These are phyloP conservation scores for Gynochthodes officinalis DNA, from an alignment of 257 asterid genomes.

Conservation along the genomic window DNA sequence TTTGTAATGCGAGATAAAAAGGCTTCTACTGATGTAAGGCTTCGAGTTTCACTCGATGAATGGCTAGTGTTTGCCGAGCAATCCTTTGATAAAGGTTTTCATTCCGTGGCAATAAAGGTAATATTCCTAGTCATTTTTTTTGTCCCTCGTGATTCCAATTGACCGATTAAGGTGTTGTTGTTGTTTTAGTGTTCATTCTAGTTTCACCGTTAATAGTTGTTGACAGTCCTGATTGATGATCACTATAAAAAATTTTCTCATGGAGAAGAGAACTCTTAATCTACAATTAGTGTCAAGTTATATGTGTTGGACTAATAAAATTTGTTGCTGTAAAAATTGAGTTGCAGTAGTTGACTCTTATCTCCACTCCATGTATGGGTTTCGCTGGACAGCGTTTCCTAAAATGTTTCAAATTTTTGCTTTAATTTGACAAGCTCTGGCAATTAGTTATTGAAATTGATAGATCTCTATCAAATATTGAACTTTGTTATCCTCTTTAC, in stretches of 20 bases:
- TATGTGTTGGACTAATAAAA: not conserved
- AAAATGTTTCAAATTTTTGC: not conserved
- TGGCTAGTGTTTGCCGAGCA: constrained; percentile 76
- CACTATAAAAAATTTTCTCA: not conserved
- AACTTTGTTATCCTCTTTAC: not conserved
- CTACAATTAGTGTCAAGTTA: not conserved
- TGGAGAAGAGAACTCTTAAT: not conserved
- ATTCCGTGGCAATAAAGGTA: constrained; percentile 69
- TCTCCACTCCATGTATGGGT: not conserved
- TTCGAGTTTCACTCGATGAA: constrained; percentile 57
- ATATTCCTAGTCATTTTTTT: not conserved
- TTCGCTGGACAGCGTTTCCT: not conserved
- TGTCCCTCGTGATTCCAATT: not conserved
- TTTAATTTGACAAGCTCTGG: not conserved
- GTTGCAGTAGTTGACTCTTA: not conserved
- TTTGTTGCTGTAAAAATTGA: not conserved
- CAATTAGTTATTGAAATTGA: not conserved
- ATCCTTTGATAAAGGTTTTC: constrained; percentile 58
- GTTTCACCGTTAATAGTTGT: not conserved
- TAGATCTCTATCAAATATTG: not conserved
- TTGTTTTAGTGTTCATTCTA: not conserved
- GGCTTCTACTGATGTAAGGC: constrained; percentile 42
- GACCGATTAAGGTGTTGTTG: not conserved
- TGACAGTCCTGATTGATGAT: not conserved
- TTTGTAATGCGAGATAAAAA: constrained; percentile 67